These are phyloP conservation scores for Podila horticola DNA, from an alignment of 192 early-diverging fungal species.

Conservation along the genomic window DNA sequence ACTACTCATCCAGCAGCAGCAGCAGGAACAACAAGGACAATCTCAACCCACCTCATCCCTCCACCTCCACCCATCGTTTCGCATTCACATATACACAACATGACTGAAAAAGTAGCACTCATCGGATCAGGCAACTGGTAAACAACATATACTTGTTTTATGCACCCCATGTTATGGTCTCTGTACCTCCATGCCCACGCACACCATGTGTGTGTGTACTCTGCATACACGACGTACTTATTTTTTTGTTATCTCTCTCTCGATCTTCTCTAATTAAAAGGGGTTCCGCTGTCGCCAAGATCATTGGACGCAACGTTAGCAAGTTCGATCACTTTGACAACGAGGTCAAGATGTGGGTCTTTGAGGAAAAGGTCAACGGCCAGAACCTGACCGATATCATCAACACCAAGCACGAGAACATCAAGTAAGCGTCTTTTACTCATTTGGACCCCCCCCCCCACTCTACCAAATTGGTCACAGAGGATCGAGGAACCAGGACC, in stretches of 20 bases:
- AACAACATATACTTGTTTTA: neutral
- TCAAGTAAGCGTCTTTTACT: slow-evolving; percentile 59
- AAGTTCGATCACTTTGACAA: slow-evolving; percentile 70
- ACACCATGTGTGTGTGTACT: neutral
- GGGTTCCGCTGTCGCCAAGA: slow-evolving; percentile 93
- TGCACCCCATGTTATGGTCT: too few relatives aligned
- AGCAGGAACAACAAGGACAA: neutral
- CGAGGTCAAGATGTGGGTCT: slow-evolving; percentile 95
- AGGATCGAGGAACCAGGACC: too few relatives aligned
- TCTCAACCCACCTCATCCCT: slow-evolving; percentile 3
- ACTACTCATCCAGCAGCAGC: neutral
- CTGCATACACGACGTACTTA: too few relatives aligned
- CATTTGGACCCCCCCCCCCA: too few relatives aligned
- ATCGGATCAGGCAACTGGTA: slow-evolving; percentile 98
- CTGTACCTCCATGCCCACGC: too few relatives aligned
- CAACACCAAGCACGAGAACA: slow-evolving; percentile 93
- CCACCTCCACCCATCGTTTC: slow-evolving; percentile 3
- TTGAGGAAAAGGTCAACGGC: slow-evolving; percentile 87
- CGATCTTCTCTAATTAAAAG: slow-evolving; percentile 49
- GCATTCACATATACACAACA: slow-evolving; percentile 11
- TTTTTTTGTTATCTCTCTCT: neutral
- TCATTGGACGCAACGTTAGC: slow-evolving; percentile 85
- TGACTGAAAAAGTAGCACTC: slow-evolving; percentile 81
- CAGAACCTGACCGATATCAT: slow-evolving; percentile 91
- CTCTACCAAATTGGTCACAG: too few relatives aligned